A percentile compares a stretch with the other conserved stretches of the same genome.
Conservation (phyloP, 495 filamentous ascomycete genomes). For the Coniosporium apollinis region DNA sequence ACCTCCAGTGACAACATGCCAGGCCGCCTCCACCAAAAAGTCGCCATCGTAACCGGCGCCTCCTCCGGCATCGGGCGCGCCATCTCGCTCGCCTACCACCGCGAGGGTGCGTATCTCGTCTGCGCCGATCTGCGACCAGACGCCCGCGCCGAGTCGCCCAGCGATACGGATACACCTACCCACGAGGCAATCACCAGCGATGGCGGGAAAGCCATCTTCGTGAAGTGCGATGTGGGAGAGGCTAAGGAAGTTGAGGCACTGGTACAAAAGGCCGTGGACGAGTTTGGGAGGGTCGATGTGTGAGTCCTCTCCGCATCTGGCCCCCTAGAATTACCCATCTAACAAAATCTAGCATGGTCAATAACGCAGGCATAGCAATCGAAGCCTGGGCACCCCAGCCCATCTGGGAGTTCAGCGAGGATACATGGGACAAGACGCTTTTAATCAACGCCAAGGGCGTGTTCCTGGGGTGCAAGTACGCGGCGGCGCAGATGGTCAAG, state of each 20-base stretch:
- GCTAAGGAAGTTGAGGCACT: conserved; percentile 24
- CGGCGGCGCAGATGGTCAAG: conserved; percentile 31
- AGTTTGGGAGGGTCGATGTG: conserved; percentile 33
- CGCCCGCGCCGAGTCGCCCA: conserved; percentile 3
- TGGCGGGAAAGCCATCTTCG: conserved; percentile 22
- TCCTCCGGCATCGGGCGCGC: conserved; percentile 20
- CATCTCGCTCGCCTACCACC: conserved; percentile 15
- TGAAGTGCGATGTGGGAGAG: conserved; percentile 22
- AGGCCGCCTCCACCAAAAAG: conserved; percentile 16
- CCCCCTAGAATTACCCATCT: too few relatives aligned
- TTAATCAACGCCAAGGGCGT: conserved; percentile 3
- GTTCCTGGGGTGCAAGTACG: conserved; percentile 34
- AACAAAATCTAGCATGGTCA: conserved; percentile 25
- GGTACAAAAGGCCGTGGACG: conserved; percentile 22
- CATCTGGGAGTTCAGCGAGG: conserved; percentile 23
- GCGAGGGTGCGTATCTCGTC: conserved; percentile 17
- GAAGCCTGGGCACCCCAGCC: conserved; percentile 11
- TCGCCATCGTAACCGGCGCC: conserved; percentile 21
- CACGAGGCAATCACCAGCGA: conserved; percentile 14
- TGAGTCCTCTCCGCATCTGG: not conserved
- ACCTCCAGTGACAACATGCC: too few relatives aligned
- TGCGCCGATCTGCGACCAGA: conserved; percentile 15
- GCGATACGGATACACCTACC: conserved; percentile 5
- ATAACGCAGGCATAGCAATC: conserved; percentile 33
- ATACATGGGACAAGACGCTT: conserved; percentile 9